Conservation (phyloP, 2,329 filamentous ascomycete species). For the Cladobotryum protrusum region DNA sequence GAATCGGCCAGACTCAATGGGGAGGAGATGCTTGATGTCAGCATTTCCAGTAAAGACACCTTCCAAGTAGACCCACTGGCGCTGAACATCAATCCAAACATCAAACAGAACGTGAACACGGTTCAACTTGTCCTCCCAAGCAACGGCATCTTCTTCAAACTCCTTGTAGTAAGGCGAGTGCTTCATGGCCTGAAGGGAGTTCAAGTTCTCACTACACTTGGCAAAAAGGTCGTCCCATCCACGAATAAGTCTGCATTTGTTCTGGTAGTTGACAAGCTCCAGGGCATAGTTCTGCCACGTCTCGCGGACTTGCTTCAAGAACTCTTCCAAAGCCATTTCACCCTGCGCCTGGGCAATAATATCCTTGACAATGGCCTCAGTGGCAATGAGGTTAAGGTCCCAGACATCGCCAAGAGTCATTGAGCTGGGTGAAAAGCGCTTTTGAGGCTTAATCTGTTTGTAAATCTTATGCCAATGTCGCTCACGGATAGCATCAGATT, state of each 20-base stretch:
- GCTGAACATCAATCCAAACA: slow-evolving; percentile 99
- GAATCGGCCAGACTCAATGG: slow-evolving; percentile 93
- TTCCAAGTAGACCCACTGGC: slow-evolving; percentile 99
- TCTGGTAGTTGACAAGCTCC: slow-evolving; percentile 95
- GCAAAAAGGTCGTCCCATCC: slow-evolving; percentile 98
- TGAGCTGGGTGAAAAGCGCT: slow-evolving; percentile 87
- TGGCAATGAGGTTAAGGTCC: slow-evolving; percentile 87
- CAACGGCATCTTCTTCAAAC: slow-evolving; percentile 93
- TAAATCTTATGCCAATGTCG: slow-evolving; percentile 98
- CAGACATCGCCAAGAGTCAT: slow-evolving; percentile 98
- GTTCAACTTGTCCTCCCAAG: slow-evolving; percentile 98
- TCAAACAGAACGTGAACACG: slow-evolving; percentile 96
- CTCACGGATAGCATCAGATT: slow-evolving; percentile 93
- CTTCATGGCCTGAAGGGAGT: slow-evolving; percentile 96
- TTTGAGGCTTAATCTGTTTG: slow-evolving; percentile 87
- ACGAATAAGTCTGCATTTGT: slow-evolving; percentile 93
- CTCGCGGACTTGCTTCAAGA: slow-evolving; percentile 91
- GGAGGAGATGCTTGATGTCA: slow-evolving; percentile 96
- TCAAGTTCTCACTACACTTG: slow-evolving; percentile 96
- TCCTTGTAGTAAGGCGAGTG: slow-evolving; percentile 99
- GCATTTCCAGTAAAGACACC: slow-evolving; percentile 98
- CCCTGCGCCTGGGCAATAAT: slow-evolving; percentile 95
- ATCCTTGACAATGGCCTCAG: slow-evolving; percentile 80
- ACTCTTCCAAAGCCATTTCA: slow-evolving; percentile 97
- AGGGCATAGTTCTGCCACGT: slow-evolving; percentile 94